A percentile compares a stretch with the other conserved stretches of the same genome.
Conservation (phyloP, 163 green algal genomes). For the Chlamydomonas reinhardtii region DNA sequence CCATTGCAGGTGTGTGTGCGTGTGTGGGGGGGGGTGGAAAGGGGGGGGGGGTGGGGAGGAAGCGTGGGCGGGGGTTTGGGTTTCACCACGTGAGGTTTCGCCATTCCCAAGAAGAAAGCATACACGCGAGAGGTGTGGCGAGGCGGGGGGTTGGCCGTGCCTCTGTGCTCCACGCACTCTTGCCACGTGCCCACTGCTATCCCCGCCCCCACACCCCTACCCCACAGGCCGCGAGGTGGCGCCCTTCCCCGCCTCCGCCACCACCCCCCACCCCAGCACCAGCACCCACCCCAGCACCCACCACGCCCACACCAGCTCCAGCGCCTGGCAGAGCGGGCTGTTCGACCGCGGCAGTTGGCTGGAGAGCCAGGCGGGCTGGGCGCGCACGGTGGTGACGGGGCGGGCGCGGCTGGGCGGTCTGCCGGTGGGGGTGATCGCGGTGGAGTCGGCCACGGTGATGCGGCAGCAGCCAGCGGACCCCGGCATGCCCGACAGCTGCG, state of each 20-base stretch:
- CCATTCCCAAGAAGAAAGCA: too few species aligned
- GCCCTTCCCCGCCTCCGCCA: neutral
- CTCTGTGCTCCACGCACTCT: too few species aligned
- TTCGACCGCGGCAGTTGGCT: slow-evolving; percentile 96
- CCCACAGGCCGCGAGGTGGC: neutral
- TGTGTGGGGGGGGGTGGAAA: too few species aligned
- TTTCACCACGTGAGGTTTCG: too few species aligned
- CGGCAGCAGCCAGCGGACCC: slow-evolving; percentile 94
- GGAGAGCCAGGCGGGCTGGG: slow-evolving; percentile 92
- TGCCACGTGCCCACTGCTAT: too few species aligned
- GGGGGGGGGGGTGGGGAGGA: too few species aligned
- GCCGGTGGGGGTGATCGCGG: slow-evolving; percentile 94
- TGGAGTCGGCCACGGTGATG: slow-evolving; percentile 88
- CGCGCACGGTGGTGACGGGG: slow-evolving; percentile 91
- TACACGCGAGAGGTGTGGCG: too few species aligned
- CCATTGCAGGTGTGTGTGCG: slow-evolving; percentile 74
- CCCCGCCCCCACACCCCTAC: too few species aligned
- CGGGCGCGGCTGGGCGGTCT: slow-evolving; percentile 94
- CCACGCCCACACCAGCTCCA: neutral
- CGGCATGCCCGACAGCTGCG: slow-evolving; percentile 82
- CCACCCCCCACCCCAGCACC: neutral
- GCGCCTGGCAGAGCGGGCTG: slow-evolving; percentile 80
- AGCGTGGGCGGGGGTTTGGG: too few species aligned
- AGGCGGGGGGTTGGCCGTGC: too few species aligned
- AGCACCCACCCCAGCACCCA: neutral